These are phyloP conservation scores for Echeveria elegans DNA, from an alignment of 164 flowering plant genomes.

Conservation along the genomic window DNA sequence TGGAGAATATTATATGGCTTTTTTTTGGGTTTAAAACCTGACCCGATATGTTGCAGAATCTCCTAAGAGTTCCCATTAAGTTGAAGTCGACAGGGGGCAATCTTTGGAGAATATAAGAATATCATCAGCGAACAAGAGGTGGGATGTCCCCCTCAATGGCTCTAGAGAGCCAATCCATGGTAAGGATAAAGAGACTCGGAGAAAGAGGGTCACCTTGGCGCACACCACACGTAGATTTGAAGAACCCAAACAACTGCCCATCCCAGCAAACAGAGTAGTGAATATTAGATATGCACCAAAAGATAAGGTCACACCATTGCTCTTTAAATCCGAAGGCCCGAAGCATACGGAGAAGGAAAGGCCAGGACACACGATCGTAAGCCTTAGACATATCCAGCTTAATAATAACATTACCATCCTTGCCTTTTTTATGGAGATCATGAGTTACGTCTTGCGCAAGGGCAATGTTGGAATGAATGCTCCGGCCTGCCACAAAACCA, in stretches of 20 bases:
- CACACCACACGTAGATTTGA: neutral
- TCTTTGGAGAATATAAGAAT: neutral
- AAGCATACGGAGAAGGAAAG: neutral
- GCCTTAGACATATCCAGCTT: neutral
- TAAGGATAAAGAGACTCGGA: neutral
- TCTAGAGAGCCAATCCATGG: neutral
- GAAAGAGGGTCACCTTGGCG: neutral
- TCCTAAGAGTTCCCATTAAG: neutral
- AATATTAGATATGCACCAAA: neutral
- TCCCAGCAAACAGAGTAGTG: neutral
- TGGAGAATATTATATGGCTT: neutral
- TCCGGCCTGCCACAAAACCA: neutral
- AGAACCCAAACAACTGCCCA: neutral
- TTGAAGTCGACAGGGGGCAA: neutral
- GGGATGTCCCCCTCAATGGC: neutral
- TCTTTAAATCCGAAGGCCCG: neutral
- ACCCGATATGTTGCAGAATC: neutral
- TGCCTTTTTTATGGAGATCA: neutral
- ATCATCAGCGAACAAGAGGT: neutral
- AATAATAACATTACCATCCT: neutral
- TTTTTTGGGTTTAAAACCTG: neutral
- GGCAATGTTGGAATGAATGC: neutral
- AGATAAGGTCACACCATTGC: neutral
- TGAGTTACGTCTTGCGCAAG: neutral
- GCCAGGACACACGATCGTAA: neutral